Evolutionary conservation across 2,329 filamentous ascomycete species (phyloP), one percentile per base, ranked within the genome.

Genomic region (Venturia pyrina): DNA sequence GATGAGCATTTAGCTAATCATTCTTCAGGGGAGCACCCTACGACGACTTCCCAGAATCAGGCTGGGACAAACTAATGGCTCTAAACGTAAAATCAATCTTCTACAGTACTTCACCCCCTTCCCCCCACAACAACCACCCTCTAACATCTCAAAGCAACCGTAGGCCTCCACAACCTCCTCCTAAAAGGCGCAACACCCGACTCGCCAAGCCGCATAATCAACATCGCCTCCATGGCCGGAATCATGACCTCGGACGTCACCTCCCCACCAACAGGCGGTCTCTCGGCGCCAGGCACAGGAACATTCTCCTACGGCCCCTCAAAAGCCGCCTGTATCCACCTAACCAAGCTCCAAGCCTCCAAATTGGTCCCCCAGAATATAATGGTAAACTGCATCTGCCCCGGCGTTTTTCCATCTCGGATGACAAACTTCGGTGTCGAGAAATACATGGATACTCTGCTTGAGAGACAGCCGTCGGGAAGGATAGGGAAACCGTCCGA

Each of bases 51-150:
- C 82, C 82, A 0, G 82, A 84, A 68, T 76, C 78, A 60, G 83
- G 81, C 50, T 86, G 83, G 81, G 83, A 84, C 68, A 82, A 84
- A 68, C 75, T 85, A 28, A 81, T 84, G 69, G 80, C 79, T 11
- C 73, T 83, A 69, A 83, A 83, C 69, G 80, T 83, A 19, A 82
- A 83, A 72, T 80, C 79, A 19, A 78, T 83, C 46, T 83, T 82
- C 69, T 80, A 81, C 69, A 79, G 73, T 66, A 64, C 28, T 72
- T 64, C 2, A 5, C 28, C 19, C 53, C 28, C 28, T 17, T n/a
- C 34, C 34, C 46, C 17, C 13, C 57, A 3, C 32, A 5, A 7
- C 8, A 3, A 19, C 32, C 19, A 34, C 1, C 13, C 53, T 8
- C 53, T 37, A 19, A 37, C 17, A 37, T 5, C 17, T 10, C 28